Conservation (phyloP, 2,329 filamentous ascomycete species). For the Epichloe hybrida region DNA sequence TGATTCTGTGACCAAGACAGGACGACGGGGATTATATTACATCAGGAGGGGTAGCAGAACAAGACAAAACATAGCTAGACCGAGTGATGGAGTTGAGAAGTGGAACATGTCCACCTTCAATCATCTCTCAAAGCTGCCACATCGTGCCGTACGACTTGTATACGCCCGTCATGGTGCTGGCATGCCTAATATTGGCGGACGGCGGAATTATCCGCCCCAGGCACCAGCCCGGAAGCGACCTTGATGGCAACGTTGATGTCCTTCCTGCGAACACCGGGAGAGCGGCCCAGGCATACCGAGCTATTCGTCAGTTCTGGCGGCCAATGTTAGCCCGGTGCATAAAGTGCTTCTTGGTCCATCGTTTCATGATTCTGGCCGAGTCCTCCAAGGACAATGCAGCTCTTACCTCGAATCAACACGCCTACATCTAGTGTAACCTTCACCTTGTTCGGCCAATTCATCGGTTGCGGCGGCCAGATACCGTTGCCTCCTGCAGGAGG, state of each 20-base stretch:
- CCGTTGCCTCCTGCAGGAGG: neutral
- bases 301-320: constrained; percentile 20
- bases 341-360: neutral
- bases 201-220: neutral
- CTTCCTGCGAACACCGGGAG: constrained; percentile 24
- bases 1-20: too few species aligned
- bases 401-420: constrained; percentile 20
- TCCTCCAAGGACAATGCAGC: neutral
- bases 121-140: too few species aligned
- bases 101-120: too few species aligned
- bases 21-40: too few species aligned
- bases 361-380: neutral
- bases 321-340: neutral
- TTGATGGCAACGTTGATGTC: constrained; percentile 23
- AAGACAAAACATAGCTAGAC: too few species aligned
- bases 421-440: constrained; percentile 23
- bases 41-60: too few species aligned
- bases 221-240: constrained; percentile 11
- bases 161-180: too few species aligned
- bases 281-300: constrained; percentile 26
- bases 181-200: too few species aligned
- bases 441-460: constrained; percentile 14
- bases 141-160: too few species aligned
- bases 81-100: too few species aligned
- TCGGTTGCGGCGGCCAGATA: constrained; percentile 3